Base-by-base conservation (phyloP, 2,329 filamentous ascomycete species). In the Fusarium clavum region DNA sequence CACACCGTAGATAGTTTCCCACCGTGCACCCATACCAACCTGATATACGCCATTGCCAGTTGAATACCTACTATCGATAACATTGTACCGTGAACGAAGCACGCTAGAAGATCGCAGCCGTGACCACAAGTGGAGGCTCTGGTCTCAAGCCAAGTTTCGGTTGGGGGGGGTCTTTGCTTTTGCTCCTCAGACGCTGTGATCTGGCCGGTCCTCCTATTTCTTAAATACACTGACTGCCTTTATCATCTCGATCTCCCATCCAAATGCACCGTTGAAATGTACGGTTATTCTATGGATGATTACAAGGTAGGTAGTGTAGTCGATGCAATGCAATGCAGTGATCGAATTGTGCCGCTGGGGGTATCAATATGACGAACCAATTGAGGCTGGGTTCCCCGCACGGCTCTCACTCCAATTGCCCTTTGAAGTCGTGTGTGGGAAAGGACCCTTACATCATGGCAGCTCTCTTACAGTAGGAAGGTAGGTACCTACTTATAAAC, bases 381-480 rank as follows among this genome's bases (percentile, higher is more conserved):
- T 69, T 10, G 45, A 57, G 16, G 20, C 52, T 47, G 12, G 34
- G 16, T 64, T 69, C 67, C 67, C 67, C 68, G 67, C 67, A 70
- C 63, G 22, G 44, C 54, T 64, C 67, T 64, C 67, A 69, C 58
- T 44, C 59, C 59, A 64, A 69, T 69, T 57, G 53, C 24, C 49
- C 16, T 41, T 43, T 44, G 41, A 25, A 44, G 41, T 44, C 41
- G 24, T 25, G 14, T 38, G 10, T 41, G 13, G n/a, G 41, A 40
- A 30, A 53, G 25, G 16, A 38, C 34, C 22, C 34, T 53, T 34
- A 53, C 49, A 53, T 53, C 49, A 53, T 53, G 38, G 41, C 32
- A 53, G 24, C 18, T 41, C 24, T 29, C 27, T 52, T 20, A 20
- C 20, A 20, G 20, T 20, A 20, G 20, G 20, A 20, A 20, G 20